phyloP scores from a whole-genome alignment of 306 rosid species.

The Cucurbita ficifolia region DNA sequence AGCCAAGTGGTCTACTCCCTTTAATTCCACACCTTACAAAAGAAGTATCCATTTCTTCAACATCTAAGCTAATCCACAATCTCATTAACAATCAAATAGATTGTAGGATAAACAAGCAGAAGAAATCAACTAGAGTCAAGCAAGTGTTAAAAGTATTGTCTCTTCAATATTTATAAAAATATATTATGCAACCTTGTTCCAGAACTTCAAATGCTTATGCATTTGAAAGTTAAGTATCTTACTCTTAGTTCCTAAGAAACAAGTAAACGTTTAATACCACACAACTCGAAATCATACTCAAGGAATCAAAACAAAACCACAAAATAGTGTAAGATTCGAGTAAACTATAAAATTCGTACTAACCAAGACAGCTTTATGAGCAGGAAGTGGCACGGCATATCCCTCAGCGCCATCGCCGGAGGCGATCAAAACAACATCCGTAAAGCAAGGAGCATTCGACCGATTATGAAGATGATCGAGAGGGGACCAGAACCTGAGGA shows the following conservation, averaged over 20 bases:
- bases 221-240: neutral
- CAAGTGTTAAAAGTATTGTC: neutral
- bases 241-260: neutral
- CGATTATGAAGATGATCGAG: constrained; percentile 11
- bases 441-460: constrained; percentile 12
- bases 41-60: neutral
- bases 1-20: too few species aligned
- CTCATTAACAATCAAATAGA: neutral
- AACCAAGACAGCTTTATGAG: constrained; percentile 75
- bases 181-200: too few species aligned
- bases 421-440: constrained; percentile 49
- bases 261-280: neutral
- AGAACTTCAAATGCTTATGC: neutral
- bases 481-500: constrained; percentile 38
- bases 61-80: neutral
- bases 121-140: neutral
- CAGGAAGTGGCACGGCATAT: constrained; percentile 31
- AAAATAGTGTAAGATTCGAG: neutral
- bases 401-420: constrained; percentile 13
- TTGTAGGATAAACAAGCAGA: neutral
- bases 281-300: neutral
- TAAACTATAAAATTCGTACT: constrained; percentile 8
- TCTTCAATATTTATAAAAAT: too few species aligned
- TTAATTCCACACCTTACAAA: neutral
- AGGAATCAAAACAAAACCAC: neutral